Evolutionary conservation across 305 asterid species (phyloP).

Genomic region (Vinca major): DNA sequence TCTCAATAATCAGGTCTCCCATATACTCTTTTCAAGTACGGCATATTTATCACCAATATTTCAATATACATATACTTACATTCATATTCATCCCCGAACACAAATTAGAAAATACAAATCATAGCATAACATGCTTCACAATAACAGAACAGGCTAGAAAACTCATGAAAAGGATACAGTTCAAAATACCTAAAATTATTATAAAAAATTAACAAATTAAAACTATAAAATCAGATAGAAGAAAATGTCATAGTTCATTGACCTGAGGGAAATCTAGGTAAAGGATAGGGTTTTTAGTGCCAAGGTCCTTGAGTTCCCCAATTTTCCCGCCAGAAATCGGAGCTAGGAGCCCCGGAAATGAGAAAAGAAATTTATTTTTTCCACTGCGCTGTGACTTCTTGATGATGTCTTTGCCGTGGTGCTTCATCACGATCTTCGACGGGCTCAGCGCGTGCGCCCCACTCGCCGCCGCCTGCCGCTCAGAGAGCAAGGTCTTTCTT

Average conservation of each 20-base stretch:
- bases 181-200: neutral
- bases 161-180: neutral
- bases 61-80: neutral
- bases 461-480: slow-evolving; percentile 30
- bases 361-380: slow-evolving; percentile 59
- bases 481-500: slow-evolving; percentile 40
- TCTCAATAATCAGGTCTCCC: neutral
- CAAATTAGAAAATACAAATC: neutral
- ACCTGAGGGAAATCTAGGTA: slow-evolving; percentile 86
- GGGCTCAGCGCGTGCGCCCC: slow-evolving; percentile 38
- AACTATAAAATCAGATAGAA: neutral
- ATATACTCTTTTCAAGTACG: neutral
- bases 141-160: neutral
- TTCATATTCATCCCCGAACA: neutral
- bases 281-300: slow-evolving; percentile 75
- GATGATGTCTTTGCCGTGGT: slow-evolving; percentile 67
- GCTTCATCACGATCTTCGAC: slow-evolving; percentile 59
- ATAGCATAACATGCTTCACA: neutral
- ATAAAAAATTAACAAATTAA: neutral
- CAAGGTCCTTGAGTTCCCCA: slow-evolving; percentile 77
- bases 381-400: slow-evolving; percentile 57
- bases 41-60: neutral
- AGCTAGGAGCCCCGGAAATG: slow-evolving; percentile 64
- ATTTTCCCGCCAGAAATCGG: slow-evolving; percentile 75
- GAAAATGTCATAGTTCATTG: neutral